Base-by-base conservation (phyloP, 495 filamentous ascomycete genomes). In the Lichina pygmaea region DNA sequence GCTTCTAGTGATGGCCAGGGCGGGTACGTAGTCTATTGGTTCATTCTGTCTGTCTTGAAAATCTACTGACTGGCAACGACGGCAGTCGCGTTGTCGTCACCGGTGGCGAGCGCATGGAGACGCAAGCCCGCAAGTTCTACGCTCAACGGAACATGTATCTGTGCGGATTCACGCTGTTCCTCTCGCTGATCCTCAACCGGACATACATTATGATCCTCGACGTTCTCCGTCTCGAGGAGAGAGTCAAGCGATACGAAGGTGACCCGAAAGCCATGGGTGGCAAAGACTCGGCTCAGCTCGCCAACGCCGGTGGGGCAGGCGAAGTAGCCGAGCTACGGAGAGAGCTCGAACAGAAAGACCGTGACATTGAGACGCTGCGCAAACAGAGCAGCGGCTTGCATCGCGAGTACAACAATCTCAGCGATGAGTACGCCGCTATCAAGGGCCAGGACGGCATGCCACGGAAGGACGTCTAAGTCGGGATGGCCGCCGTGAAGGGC, bases 101-200 rank as follows among this genome's bases (percentile, higher is more conserved):
- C 58, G 81, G 91, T 44, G 77, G 79, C 60, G 89, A 93, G 58
- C 84, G 89, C 50, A 82, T 91, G 73, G 89, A 97, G 63, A 84
- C 94, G 13, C 89, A 97, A 61, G 89, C 89, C 48, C 86, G 89
- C 68, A 95, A 95, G 62, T 97, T 97, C 70, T 97, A 97, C 73
- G 92, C 86, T 48, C 86, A 97, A 66, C 86, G 89, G 57, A 97
- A 97, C 73, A 94, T 97, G 91, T 97, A 97, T 66, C 84, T 97
- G 46, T 95, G 91, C 64, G 89, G 89, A 54, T 97, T 97, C 68
- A 97, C 89, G 0, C 78, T 95, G 48, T 97, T 97, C 76, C 76
- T 97, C 46, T 94, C 86, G 36, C 68, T 97, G 41, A 95, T 97
- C 62, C 83, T 97, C 56, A 95, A 97, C 72, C 86, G 91, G 57